Conservation (phyloP, 2,329 filamentous ascomycete species). For the Hypomyces perniciosus region DNA sequence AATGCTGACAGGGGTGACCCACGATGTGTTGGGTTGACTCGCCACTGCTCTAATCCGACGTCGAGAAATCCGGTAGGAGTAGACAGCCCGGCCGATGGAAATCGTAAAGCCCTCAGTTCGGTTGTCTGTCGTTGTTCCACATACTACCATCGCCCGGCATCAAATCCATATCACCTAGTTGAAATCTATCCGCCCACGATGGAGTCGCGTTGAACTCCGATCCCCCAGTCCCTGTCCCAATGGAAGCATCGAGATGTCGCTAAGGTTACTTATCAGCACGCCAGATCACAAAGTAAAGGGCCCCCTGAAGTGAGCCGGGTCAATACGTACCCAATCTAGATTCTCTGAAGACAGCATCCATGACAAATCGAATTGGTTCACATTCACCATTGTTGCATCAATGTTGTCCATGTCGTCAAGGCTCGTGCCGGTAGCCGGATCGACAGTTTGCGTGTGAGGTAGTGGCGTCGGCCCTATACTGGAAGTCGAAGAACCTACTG, state of each 20-base stretch:
- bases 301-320: neutral
- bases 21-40: no score
- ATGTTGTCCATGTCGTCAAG: neutral
- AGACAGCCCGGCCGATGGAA: no score
- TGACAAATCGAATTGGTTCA: slow-evolving; percentile 27
- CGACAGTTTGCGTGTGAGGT: neutral
- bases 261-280: neutral
- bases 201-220: slow-evolving; percentile 22
- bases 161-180: slow-evolving; percentile 22
- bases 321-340: slow-evolving; percentile 34
- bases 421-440: neutral
- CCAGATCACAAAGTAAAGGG: neutral
- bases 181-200: slow-evolving; percentile 26
- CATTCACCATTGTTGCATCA: slow-evolving; percentile 2
- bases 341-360: slow-evolving; percentile 29
- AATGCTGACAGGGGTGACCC: no score
- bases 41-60: no score
- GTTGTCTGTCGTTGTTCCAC: no score
- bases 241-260: slow-evolving; percentile 23
- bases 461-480: slow-evolving; percentile 2
- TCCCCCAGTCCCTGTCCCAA: slow-evolving; percentile 26
- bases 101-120: no score
- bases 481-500: slow-evolving; percentile 4
- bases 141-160: slow-evolving; percentile 14
- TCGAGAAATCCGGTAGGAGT: no score